A percentile compares a stretch with the other conserved stretches of the same genome.
Conservation (phyloP, 352 stramenopile genomes). For the Albugo candida region DNA sequence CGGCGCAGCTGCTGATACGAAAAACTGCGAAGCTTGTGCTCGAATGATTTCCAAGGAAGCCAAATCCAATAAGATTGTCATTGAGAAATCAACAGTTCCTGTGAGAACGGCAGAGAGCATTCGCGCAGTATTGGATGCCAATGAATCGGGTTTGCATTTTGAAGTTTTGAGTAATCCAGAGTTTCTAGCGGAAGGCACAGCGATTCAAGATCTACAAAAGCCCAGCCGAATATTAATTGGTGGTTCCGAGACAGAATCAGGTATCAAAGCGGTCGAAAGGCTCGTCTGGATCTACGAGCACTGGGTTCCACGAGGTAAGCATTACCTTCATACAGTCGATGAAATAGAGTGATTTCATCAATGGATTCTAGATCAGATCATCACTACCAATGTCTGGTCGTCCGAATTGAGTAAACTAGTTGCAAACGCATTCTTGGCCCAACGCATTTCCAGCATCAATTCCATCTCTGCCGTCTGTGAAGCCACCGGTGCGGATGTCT, state of each 20-base stretch:
- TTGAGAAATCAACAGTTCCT: conserved; percentile 99
- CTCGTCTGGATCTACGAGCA: conserved; percentile 94
- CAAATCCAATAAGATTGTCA: conserved; percentile 92
- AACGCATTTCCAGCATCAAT: conserved; percentile 99
- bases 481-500: conserved; percentile 93
- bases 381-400: conserved; percentile 99
- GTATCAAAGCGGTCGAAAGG: conserved; percentile 73
- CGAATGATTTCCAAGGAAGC: conserved; percentile 94
- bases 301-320: conserved; percentile 84
- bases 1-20: conserved; percentile 95
- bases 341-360: background rate
- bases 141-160: conserved; percentile 87
- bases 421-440: conserved; percentile 97
- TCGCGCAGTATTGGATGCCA: conserved; percentile 85
- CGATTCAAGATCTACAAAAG: conserved; percentile 89
- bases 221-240: conserved; percentile 97
- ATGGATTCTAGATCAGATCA: conserved; percentile 71
- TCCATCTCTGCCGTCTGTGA: conserved; percentile 99
- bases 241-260: conserved; percentile 82
- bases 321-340: background rate
- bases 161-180: conserved; percentile 98
- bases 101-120: conserved; percentile 97
- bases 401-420: conserved; percentile 99
- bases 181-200: conserved; percentile 98
- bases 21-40: conserved; percentile 97